These are phyloP conservation scores for Aspergillus unguis DNA, from an alignment of 2,329 filamentous ascomycete species.

Conservation along the genomic window DNA sequence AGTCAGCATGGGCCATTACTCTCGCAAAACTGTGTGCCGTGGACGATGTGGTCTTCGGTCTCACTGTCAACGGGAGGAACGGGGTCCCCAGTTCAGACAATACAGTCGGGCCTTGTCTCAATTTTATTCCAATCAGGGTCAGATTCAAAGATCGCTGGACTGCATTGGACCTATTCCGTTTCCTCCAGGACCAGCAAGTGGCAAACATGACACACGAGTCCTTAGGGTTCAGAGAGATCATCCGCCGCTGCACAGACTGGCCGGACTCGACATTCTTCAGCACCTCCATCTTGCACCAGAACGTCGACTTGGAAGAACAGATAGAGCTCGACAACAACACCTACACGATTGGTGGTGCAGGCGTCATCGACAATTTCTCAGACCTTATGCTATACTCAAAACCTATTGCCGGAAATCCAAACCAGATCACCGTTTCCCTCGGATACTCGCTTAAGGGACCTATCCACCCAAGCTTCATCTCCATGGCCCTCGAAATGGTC, in stretches of 20 bases:
- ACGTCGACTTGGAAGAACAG: slow-evolving; percentile 34
- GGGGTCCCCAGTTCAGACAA: slow-evolving; percentile 54
- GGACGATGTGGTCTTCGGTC: slow-evolving; percentile 62
- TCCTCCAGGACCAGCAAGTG: slow-evolving; percentile 58
- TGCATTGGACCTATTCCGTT: slow-evolving; percentile 51
- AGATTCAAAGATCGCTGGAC: slow-evolving; percentile 52
- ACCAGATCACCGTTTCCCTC: slow-evolving; percentile 35
- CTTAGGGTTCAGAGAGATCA: slow-evolving; percentile 55
- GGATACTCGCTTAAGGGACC: slow-evolving; percentile 38
- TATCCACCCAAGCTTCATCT: slow-evolving; percentile 32
- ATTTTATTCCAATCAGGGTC: slow-evolving; percentile 64
- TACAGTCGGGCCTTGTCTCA: slow-evolving; percentile 64
- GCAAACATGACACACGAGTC: slow-evolving; percentile 55
- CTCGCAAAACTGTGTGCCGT: slow-evolving; percentile 54
- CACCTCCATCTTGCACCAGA: slow-evolving; percentile 41
- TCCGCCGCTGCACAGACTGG: slow-evolving; percentile 42
- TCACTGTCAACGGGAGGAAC: slow-evolving; percentile 64
- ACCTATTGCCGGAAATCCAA: slow-evolving; percentile 24
- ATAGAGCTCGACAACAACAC: slow-evolving; percentile 38
- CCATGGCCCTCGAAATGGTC: slow-evolving; percentile 39
- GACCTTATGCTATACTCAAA: slow-evolving; percentile 42
- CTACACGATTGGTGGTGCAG: slow-evolving; percentile 39
- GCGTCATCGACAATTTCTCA: slow-evolving; percentile 40
- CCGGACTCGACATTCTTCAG: slow-evolving; percentile 42
- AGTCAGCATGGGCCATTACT: slow-evolving; percentile 63